A percentile compares a stretch with the other conserved stretches of the same genome.
These are phyloP conservation scores for Dactylella cylindrospora DNA, from an alignment of 2,329 filamentous ascomycete species.

Conservation along the genomic window DNA sequence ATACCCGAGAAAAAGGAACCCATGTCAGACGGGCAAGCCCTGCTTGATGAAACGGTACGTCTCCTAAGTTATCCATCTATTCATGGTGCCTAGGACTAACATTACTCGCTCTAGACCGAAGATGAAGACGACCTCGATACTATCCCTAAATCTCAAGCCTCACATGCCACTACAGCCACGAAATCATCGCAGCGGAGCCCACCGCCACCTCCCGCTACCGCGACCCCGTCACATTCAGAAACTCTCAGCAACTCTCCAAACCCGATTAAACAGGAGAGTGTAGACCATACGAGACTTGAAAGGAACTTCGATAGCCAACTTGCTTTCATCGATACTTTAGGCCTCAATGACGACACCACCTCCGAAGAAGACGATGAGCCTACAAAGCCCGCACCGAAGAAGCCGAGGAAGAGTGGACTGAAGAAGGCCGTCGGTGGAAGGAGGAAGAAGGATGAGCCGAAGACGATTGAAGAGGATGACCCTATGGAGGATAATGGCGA, in stretches of 20 bases:
- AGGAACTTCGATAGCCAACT: conserved; percentile 20
- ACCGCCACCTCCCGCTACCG: background rate
- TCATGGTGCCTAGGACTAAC: background rate
- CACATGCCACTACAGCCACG: conserved; percentile 5
- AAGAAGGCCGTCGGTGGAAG: conserved; percentile 36
- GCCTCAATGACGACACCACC: conserved; percentile 24
- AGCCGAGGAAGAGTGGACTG: conserved; percentile 14
- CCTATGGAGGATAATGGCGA: too few species aligned
- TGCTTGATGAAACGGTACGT: conserved; percentile 31
- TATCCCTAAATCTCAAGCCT: conserved; percentile 24
- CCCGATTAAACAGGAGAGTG: conserved; percentile 3
- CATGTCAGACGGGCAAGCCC: background rate
- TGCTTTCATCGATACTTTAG: conserved; percentile 10
- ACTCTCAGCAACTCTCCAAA: conserved; percentile 10
- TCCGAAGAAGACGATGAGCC: conserved; percentile 22
- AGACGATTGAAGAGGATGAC: conserved; percentile 4
- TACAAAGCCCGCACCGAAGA: background rate
- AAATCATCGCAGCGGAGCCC: conserved; percentile 22
- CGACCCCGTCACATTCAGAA: conserved; percentile 6
- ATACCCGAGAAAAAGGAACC: background rate
- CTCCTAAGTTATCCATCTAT: background rate
- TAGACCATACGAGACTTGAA: conserved; percentile 10
- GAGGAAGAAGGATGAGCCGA: conserved; percentile 10
- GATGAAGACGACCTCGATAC: conserved; percentile 27
- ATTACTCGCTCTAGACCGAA: conserved; percentile 22